Evolutionary conservation across 2,329 filamentous ascomycete species (phyloP).

Genomic region (Verticillium dahliae): DNA sequence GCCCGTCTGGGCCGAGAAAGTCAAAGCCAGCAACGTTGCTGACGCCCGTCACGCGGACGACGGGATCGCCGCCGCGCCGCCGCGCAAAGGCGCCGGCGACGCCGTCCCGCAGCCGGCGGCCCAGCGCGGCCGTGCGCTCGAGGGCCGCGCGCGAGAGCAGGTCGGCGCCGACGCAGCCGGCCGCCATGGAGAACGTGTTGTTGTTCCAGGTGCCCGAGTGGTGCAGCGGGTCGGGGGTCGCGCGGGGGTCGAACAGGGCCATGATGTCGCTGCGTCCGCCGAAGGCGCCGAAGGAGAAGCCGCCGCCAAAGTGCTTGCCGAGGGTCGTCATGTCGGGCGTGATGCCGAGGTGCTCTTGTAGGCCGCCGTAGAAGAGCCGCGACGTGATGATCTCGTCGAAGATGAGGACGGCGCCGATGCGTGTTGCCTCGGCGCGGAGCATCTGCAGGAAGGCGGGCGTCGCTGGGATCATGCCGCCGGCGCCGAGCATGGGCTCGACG

Average conservation of each 20-base stretch:
- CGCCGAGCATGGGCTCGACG: slow-evolving; percentile 60
- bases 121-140: slow-evolving; percentile 4
- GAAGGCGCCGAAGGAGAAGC: slow-evolving; percentile 61
- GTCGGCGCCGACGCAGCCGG: slow-evolving; percentile 8
- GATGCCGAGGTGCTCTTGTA: slow-evolving; percentile 34
- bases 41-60: slow-evolving; percentile 5
- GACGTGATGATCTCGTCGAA: slow-evolving; percentile 69
- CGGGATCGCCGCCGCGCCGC: background rate
- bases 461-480: slow-evolving; percentile 50
- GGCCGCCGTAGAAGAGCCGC: slow-evolving; percentile 44
- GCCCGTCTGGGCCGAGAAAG: slow-evolving; percentile 3
- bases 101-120: slow-evolving; percentile 2
- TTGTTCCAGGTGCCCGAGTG: slow-evolving; percentile 13
- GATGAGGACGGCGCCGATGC: slow-evolving; percentile 50
- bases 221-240: slow-evolving; percentile 6
- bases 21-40: slow-evolving; percentile 8
- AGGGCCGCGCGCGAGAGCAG: slow-evolving; percentile 7
- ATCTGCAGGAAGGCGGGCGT: slow-evolving; percentile 34
- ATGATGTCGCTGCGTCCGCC: slow-evolving; percentile 55
- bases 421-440: slow-evolving; percentile 7
- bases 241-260: slow-evolving; percentile 46
- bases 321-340: slow-evolving; percentile 56
- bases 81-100: slow-evolving; percentile 2
- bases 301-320: slow-evolving; percentile 63
- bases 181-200: slow-evolving; percentile 12